Percentiles rank a stretch among this genome's conserved stretches.
These are phyloP conservation scores for Psilocybe cubensis DNA, from an alignment of 768 basidiomycete species.

Conservation along the genomic window DNA sequence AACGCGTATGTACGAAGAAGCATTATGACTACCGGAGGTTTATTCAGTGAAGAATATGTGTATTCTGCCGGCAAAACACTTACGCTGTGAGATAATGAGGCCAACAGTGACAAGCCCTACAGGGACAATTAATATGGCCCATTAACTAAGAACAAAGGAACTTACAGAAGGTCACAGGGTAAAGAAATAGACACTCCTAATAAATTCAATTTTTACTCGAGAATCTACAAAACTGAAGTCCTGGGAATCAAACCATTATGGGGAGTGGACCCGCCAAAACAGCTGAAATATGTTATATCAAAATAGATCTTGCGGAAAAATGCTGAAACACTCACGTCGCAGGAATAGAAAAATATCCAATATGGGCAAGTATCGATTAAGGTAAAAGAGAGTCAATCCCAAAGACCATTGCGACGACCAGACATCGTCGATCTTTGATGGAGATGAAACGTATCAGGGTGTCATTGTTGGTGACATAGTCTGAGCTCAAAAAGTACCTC, in stretches of 20 bases:
- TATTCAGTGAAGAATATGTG: no score
- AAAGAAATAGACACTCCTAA: neutral
- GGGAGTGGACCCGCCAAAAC: neutral
- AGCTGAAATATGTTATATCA: neutral
- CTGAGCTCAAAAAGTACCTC: neutral
- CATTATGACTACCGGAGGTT: neutral
- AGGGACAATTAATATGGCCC: neutral
- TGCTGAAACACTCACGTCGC: slow-evolving; percentile 1
- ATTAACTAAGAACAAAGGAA: neutral
- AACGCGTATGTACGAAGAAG: slow-evolving; percentile 5
- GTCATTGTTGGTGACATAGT: neutral
- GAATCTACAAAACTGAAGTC: neutral
- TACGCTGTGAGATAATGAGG: slow-evolving; percentile 1
- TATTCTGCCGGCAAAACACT: no score
- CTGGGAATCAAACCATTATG: neutral
- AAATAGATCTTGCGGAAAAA: neutral
- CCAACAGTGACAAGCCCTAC: neutral
- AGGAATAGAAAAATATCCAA: slow-evolving; percentile 3
- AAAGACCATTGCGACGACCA: slow-evolving; percentile 8
- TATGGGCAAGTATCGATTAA: slow-evolving; percentile 11
- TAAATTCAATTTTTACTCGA: no score
- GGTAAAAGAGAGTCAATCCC: slow-evolving; percentile 9
- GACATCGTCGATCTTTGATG: slow-evolving; percentile 5
- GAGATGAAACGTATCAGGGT: neutral
- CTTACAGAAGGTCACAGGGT: neutral